phyloP scores from a whole-genome alignment of 805 yeast species.

The Zygosaccharomyces pseudorouxii region DNA sequence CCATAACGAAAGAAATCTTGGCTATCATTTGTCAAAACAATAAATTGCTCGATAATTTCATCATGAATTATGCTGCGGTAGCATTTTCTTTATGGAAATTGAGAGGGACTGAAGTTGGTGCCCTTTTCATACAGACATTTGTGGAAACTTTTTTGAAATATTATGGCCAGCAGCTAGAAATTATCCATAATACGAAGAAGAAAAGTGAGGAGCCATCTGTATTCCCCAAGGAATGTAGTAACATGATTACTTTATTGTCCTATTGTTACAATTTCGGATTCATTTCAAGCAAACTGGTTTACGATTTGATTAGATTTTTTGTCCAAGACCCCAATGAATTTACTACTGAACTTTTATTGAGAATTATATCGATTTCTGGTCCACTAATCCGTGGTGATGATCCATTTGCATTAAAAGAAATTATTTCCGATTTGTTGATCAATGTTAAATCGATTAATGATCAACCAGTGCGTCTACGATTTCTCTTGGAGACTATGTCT shows the following conservation, averaged over 20 bases:
- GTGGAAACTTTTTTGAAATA: conserved; percentile 62
- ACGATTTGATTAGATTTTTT: conserved; percentile 62
- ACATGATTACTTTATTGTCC: conserved; percentile 68
- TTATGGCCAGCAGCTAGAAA: conserved; percentile 26
- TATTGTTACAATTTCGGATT: conserved; percentile 75
- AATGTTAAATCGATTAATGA: conserved; percentile 38
- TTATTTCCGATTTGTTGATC: conserved; percentile 41
- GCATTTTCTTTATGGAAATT: conserved; percentile 68
- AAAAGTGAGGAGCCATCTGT: conserved; percentile 10
- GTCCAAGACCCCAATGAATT: conserved; percentile 56
- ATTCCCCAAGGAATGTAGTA: conserved; percentile 49
- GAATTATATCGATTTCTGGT: conserved; percentile 72
- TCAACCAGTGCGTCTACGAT: conserved; percentile 69
- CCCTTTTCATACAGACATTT: conserved; percentile 69
- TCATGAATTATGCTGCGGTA: conserved; percentile 73
- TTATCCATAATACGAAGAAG: background rate
- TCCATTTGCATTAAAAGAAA: conserved; percentile 77
- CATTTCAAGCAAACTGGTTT: conserved; percentile 66
- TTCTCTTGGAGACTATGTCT: conserved; percentile 78
- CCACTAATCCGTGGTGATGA: conserved; percentile 85
- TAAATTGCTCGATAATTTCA: conserved; percentile 69
- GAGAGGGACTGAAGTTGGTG: conserved; percentile 89
- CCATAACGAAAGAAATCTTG: conserved; percentile 55
- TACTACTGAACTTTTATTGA: conserved; percentile 72
- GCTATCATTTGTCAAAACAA: conserved; percentile 63